Base-by-base conservation (phyloP, 1,284 basidiomycete species). In the Ustilago curta region DNA sequence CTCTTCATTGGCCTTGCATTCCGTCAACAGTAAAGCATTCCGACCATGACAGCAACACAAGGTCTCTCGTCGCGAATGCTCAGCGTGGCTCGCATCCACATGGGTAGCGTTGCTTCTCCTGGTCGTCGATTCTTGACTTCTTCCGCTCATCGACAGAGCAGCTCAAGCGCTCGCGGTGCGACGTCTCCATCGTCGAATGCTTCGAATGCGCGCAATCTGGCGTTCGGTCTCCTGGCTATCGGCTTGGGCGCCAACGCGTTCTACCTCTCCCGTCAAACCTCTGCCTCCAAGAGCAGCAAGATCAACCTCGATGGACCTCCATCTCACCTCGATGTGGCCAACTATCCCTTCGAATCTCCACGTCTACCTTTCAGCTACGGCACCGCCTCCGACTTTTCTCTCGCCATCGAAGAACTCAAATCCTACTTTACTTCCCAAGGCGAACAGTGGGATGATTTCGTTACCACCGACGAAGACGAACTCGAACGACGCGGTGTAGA, bases 351-450 rank as follows among this genome's bases (percentile, higher is more conserved):
- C 52, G 21, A n/a, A 57, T 37, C 59, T 16, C 71, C 70, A 3
- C 57, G 57, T n/a, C 68, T 74, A 2, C 68, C 67, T 9, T 71
- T 68, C 49, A 27, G 51, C 45, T 78, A 78, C 42, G 76, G 76
- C 14, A 69, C 35, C 43, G 61, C 62, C 45, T 29, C 50, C 12
- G 72, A 78, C 43, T 75, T 78, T 25, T 51, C 69, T 27, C 23
- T 23, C n/a, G 76, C 72, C 18, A 76, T 78, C 45, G 61, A 57
- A 19, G 76, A 78, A 58, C 60, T 78, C 59, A 78, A 76, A 43
- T 29, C 57, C 18, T 77, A 77, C 58, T 77, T 77, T 27, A 65
- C 68, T 1, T 61, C 68, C 1, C 68, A 70, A 35, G 71, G 71
- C 43, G 68, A 67, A 27, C n/a, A 31, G 2, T 75, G 65, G 65